phyloP scores from a whole-genome alignment of 768 basidiomycete species.

The Mycena crocata region DNA sequence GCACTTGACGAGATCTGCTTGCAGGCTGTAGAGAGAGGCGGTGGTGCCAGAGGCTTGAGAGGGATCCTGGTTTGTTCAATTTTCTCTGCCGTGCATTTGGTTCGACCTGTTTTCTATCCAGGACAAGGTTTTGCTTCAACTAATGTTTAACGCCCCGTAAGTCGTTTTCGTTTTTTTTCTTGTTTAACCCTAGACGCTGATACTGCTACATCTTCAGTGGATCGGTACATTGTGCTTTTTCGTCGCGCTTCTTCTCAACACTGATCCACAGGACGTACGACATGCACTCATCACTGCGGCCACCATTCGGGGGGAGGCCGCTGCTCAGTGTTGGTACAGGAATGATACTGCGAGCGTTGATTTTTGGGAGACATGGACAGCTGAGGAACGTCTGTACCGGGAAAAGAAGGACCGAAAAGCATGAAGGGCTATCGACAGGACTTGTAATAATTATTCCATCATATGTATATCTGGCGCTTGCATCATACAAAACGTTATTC shows the following conservation, averaged over 20 bases:
- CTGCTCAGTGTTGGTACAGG: constrained; percentile 81
- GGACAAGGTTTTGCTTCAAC: constrained; percentile 86
- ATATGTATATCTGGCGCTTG: constrained; percentile 26
- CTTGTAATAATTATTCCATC: constrained; percentile 27
- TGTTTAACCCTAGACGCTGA: too few relatives aligned
- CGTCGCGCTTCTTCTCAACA: constrained; percentile 1
- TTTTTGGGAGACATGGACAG: constrained; percentile 85
- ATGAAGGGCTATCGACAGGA: constrained; percentile 3
- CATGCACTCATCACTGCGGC: constrained; percentile 85
- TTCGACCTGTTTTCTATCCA: constrained; percentile 43
- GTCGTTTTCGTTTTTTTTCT: constrained; percentile 43
- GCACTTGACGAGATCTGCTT: constrained; percentile 87
- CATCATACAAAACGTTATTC: constrained; percentile 32
- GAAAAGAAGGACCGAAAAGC: constrained; percentile 17
- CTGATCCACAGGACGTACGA: constrained; percentile 66
- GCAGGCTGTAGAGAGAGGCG: constrained; percentile 83
- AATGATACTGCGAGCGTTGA: constrained; percentile 63
- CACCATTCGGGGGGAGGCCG: constrained; percentile 71
- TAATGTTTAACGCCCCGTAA: constrained; percentile 95
- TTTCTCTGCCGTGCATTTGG: neutral
- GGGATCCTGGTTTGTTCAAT: constrained; percentile 79
- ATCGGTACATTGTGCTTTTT: constrained; percentile 61
- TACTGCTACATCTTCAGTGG: constrained; percentile 54
- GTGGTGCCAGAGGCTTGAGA: constrained; percentile 90
- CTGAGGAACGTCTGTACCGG: constrained; percentile 61